Evolutionary conservation across 805 yeast species (phyloP).

Genomic region (Saturnispora zaruensis): DNA sequence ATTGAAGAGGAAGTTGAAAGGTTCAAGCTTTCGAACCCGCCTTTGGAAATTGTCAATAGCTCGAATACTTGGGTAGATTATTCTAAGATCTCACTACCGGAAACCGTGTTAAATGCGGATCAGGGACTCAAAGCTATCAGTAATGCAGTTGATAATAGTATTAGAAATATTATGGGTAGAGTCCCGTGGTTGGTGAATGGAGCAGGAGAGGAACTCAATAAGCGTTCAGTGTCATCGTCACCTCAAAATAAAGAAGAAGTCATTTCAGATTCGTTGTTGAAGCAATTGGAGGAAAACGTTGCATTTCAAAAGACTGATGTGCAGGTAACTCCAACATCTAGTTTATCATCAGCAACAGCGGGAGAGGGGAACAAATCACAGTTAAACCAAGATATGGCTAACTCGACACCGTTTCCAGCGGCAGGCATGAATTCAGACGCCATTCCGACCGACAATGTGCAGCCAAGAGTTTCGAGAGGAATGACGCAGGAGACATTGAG

Average conservation of each 20-base stretch:
- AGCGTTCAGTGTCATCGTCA: background rate
- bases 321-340: slow-evolving; percentile 25
- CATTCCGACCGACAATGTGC: slow-evolving; percentile 3
- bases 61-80: slow-evolving; percentile 13
- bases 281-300: slow-evolving; percentile 27
- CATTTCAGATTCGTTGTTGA: slow-evolving; percentile 19
- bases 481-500: slow-evolving; percentile 23
- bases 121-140: slow-evolving; percentile 30
- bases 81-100: slow-evolving; percentile 12
- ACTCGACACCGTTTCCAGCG: slow-evolving; percentile 7
- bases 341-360: slow-evolving; percentile 19
- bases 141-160: slow-evolving; percentile 29
- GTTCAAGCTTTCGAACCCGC: slow-evolving; percentile 13
- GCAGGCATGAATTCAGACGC: slow-evolving; percentile 9
- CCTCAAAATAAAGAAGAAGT: slow-evolving; percentile 8
- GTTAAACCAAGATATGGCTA: slow-evolving; percentile 7
- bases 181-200: slow-evolving; percentile 25
- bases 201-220: slow-evolving; percentile 9
- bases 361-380: background rate
- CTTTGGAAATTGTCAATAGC: slow-evolving; percentile 2
- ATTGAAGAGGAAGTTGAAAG: slow-evolving; percentile 22
- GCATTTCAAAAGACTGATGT: slow-evolving; percentile 16
- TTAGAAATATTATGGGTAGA: slow-evolving; percentile 27
- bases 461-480: slow-evolving; percentile 6
- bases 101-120: slow-evolving; percentile 26